These are phyloP conservation scores for Friedmanniomyces simplex DNA, from an alignment of 495 filamentous ascomycete genomes.

Conservation along the genomic window DNA sequence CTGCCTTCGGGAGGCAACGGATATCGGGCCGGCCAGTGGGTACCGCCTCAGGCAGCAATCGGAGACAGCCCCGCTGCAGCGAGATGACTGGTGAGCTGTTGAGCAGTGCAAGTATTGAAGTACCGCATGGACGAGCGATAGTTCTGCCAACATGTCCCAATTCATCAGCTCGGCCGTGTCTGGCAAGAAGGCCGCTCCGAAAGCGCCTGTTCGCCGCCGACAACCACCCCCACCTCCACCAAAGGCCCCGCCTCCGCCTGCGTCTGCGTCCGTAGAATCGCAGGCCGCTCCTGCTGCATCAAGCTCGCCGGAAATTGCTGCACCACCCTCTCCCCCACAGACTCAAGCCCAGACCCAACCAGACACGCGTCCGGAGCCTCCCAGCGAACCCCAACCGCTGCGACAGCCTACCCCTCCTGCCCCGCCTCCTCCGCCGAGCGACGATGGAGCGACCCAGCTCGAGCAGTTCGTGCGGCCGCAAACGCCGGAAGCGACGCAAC, in stretches of 20 bases:
- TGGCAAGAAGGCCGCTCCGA: constrained; percentile 30
- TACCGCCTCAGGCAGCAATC: not conserved
- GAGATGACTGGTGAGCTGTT: no score
- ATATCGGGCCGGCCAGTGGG: not conserved
- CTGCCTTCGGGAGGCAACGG: no score
- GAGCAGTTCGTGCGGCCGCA: not conserved
- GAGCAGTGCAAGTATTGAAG: no score
- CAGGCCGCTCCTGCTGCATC: constrained; percentile 22
- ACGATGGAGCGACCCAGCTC: not conserved
- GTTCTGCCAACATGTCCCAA: constrained; percentile 10
- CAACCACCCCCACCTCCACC: constrained; percentile 17
- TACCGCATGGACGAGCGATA: not conserved
- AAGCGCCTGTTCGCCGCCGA: constrained; percentile 26
- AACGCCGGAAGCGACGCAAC: not conserved
- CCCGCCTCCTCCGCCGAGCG: not conserved
- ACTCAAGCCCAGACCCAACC: not conserved
- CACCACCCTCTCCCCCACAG: constrained; percentile 11
- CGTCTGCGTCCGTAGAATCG: constrained; percentile 9
- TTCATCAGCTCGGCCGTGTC: constrained; percentile 17
- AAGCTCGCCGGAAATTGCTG: constrained; percentile 11
- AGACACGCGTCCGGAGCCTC: not conserved
- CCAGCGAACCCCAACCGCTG: not conserved
- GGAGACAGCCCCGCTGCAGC: no score
- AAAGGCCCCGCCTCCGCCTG: constrained; percentile 23
- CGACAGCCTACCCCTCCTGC: not conserved